Percentiles rank a stretch among this genome's conserved stretches.
Evolutionary conservation across 2,329 filamentous ascomycete genomes (phyloP).

Genomic region (Xylariaceae sp.): DNA sequence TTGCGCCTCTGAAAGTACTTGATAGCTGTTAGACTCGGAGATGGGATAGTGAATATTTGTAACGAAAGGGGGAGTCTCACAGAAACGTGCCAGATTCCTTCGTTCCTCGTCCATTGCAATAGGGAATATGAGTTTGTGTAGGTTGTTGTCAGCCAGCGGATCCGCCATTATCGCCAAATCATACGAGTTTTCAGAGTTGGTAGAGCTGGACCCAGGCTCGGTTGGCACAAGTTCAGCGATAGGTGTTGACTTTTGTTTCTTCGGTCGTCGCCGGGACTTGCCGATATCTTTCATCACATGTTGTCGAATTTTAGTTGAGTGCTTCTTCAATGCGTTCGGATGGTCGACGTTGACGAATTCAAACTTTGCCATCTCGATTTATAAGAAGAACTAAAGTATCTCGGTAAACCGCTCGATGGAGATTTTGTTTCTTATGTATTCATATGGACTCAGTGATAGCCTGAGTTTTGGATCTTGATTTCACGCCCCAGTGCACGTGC

Average conservation of each 20-base stretch:
- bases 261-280: conserved; percentile 24
- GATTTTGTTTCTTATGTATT: no score
- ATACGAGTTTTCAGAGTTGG: background rate
- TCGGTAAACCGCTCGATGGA: no score
- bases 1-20: conserved; percentile 23
- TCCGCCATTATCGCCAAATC: conserved; percentile 8
- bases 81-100: conserved; percentile 17
- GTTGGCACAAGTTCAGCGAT: background rate
- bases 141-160: conserved; percentile 13
- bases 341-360: conserved; percentile 26
- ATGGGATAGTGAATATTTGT: background rate
- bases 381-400: no score
- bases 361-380: conserved; percentile 22
- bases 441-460: no score
- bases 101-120: conserved; percentile 24
- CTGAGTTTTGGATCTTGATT: no score
- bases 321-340: conserved; percentile 25
- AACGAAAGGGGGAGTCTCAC: conserved; percentile 15
- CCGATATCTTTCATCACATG: conserved; percentile 33
- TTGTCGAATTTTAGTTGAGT: conserved; percentile 27
- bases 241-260: conserved; percentile 12
- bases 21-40: background rate
- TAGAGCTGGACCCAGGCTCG: background rate
- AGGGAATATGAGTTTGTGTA: conserved; percentile 20
- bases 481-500: no score